Percentiles rank a stretch among this genome's conserved stretches.
Evolutionary conservation across 192 early-diverging fungal genomes (phyloP).

Genomic region (Coemansia sp.): DNA sequence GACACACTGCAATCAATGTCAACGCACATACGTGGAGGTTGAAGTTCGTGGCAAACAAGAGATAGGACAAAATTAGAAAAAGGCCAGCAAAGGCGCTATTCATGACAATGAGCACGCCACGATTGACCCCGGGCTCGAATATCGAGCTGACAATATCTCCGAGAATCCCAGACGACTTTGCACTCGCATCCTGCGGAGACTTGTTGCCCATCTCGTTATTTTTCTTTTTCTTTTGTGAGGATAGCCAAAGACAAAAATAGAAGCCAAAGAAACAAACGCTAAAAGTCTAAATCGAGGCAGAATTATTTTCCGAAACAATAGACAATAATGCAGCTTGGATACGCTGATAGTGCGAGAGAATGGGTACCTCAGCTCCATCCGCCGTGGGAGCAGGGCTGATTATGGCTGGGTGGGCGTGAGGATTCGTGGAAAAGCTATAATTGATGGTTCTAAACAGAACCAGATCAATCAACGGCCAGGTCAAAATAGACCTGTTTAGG

Average conservation of each 20-base stretch:
- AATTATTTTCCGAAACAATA: neutral
- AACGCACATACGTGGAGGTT: slow-evolving; percentile 52
- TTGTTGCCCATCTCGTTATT: neutral
- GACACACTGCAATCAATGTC: slow-evolving; percentile 27
- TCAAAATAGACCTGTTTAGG: neutral
- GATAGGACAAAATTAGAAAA: slow-evolving; percentile 40
- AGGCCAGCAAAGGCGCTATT: slow-evolving; percentile 49
- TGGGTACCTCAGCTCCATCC: neutral
- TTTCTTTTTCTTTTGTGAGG: neutral
- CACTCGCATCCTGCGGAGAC: neutral
- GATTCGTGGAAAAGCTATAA: neutral
- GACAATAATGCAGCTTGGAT: neutral
- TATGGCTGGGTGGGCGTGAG: neutral
- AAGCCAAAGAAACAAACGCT: neutral
- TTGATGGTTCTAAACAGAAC: neutral
- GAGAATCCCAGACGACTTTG: slow-evolving; percentile 34
- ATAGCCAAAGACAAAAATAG: neutral
- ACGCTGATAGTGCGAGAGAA: neutral
- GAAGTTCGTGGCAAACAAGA: slow-evolving; percentile 41
- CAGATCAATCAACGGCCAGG: neutral
- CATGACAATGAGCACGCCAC: slow-evolving; percentile 50
- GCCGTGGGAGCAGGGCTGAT: neutral
- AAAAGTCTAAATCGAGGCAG: slow-evolving; percentile 1
- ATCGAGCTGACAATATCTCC: slow-evolving; percentile 54
- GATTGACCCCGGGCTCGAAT: slow-evolving; percentile 56